A percentile compares a stretch with the other conserved stretches of the same genome.
Conservation (phyloP, 192 early-diverging fungal genomes). For the Coemansia sp. region DNA sequence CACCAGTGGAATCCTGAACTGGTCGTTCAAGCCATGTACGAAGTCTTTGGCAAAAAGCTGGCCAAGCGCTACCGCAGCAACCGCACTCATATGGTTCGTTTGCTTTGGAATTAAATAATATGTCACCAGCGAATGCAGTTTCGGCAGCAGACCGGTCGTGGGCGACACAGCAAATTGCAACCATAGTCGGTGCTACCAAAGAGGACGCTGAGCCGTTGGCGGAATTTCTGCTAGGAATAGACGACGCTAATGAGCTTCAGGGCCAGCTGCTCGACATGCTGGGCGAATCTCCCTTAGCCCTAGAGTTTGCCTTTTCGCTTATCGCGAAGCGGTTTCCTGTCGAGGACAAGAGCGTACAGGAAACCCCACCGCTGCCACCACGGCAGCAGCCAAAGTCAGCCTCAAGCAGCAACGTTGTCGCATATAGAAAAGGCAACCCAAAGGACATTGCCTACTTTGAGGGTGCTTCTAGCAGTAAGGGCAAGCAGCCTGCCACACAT, state of each 20-base stretch:
- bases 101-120: conserved; percentile 38
- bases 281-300: conserved; percentile 43
- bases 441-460: too few relatives aligned
- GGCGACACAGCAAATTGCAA: conserved; percentile 38
- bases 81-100: conserved; percentile 44
- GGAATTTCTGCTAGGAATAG: conserved; percentile 31
- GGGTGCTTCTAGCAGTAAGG: too few relatives aligned
- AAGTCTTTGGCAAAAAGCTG: conserved; percentile 48
- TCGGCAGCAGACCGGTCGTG: conserved; percentile 26
- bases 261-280: conserved; percentile 48
- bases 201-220: conserved; percentile 42
- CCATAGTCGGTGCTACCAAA: conserved; percentile 31
- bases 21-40: conserved; percentile 52
- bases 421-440: too few relatives aligned
- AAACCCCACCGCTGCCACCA: conserved; percentile 10
- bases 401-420: not conserved
- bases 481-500: not conserved
- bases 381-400: not conserved
- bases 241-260: conserved; percentile 35
- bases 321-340: conserved; percentile 43
- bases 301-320: conserved; percentile 34
- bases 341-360: not conserved
- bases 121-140: too few relatives aligned
- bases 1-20: conserved; percentile 49
- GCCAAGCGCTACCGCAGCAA: conserved; percentile 44